A percentile compares a stretch with the other conserved stretches of the same genome.
Evolutionary conservation across 225 moss, liverwort and hornwort species (phyloP).

Genomic region (Pseudoscleropodium purum): DNA sequence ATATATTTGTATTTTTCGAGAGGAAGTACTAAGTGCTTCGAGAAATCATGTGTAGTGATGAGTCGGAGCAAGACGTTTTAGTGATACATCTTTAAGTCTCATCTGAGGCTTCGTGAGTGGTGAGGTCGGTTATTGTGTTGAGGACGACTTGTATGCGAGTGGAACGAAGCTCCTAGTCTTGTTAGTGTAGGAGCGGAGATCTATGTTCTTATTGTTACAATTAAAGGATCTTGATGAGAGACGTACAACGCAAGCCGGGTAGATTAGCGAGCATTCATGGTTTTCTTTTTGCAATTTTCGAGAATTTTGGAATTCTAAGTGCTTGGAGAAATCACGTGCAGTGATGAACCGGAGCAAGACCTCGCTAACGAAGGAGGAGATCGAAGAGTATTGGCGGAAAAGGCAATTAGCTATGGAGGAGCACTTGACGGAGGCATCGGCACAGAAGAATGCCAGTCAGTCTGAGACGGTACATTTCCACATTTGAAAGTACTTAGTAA

Average conservation of each 20-base stretch:
- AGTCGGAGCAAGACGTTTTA: conserved; percentile 2
- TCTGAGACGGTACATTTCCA: conserved; percentile 7
- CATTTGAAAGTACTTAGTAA: neutral
- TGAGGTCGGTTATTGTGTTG: neutral
- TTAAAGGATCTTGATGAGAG: neutral
- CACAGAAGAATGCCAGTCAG: conserved; percentile 2
- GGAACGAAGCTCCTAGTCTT: neutral
- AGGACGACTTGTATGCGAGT: neutral
- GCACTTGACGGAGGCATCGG: conserved; percentile 43
- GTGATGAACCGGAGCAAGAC: conserved; percentile 27
- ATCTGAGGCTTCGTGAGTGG: neutral
- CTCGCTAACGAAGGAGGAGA: conserved; percentile 39
- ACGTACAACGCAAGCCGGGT: neutral
- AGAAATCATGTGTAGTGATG: neutral
- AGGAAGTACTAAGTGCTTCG: neutral
- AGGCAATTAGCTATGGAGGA: conserved; percentile 30
- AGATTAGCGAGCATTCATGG: neutral
- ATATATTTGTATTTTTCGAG: neutral
- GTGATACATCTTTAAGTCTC: neutral
- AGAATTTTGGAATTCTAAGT: neutral
- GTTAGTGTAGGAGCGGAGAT: neutral
- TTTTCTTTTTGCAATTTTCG: neutral
- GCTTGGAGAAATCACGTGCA: neutral
- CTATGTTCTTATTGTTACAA: neutral
- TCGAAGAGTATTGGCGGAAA: conserved; percentile 28